phyloP scores from a whole-genome alignment of 768 basidiomycete genomes.

The Podaxis rugospora region DNA sequence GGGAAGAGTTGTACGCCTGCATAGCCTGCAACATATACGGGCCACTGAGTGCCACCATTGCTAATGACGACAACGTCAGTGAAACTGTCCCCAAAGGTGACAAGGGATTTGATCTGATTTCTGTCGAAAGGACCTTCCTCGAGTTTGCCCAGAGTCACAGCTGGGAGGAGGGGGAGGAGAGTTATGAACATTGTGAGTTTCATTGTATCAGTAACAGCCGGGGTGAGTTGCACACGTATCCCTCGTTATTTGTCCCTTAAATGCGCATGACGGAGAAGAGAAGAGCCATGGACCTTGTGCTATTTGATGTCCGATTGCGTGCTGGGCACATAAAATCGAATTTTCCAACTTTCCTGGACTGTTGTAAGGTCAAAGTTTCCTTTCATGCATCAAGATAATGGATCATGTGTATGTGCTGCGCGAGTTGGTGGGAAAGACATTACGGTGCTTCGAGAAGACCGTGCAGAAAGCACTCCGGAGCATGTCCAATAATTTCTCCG shows the following conservation, averaged over 20 bases:
- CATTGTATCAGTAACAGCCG: not conserved
- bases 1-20: constrained; percentile 48
- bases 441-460: not conserved
- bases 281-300: too few relatives aligned
- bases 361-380: too few relatives aligned
- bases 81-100: constrained; percentile 67
- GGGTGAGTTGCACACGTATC: not conserved
- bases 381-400: not conserved
- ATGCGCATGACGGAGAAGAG: too few relatives aligned
- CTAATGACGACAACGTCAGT: constrained; percentile 42
- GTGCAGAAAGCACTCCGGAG: not conserved
- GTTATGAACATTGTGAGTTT: not conserved
- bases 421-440: not conserved
- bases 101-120: constrained; percentile 56
- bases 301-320: not conserved
- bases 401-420: not conserved
- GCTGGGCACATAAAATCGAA: not conserved
- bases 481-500: not conserved
- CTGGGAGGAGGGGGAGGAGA: not conserved
- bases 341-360: not conserved
- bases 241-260: not conserved
- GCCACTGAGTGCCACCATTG: constrained; percentile 52
- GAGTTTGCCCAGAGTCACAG: not conserved
- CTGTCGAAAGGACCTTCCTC: constrained; percentile 14
- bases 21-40: constrained; percentile 53